These are phyloP conservation scores for Penicillium cinerascens DNA, from an alignment of 495 filamentous ascomycete species.

Conservation along the genomic window DNA sequence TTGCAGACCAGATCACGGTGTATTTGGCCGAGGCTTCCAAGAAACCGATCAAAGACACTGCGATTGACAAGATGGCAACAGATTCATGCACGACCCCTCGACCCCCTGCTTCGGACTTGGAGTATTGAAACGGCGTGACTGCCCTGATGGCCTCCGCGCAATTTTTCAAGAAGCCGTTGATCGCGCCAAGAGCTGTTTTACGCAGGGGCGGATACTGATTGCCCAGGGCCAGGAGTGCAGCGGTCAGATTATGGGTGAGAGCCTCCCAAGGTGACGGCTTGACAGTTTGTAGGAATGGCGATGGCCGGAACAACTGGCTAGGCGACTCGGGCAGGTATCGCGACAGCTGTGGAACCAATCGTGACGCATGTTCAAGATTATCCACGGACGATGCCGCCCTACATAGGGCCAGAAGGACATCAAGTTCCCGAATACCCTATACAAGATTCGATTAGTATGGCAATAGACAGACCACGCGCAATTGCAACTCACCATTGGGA, in stretches of 20 bases:
- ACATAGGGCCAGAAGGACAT: constrained; percentile 84
- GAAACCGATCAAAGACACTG: constrained; percentile 83
- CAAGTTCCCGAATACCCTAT: constrained; percentile 74
- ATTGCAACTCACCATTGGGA: constrained; percentile 48
- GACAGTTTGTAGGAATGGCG: constrained; percentile 76
- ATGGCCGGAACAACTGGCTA: constrained; percentile 68
- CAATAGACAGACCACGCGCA: background rate
- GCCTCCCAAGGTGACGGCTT: constrained; percentile 89
- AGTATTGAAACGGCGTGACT: constrained; percentile 26
- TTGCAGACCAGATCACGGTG: constrained; percentile 71
- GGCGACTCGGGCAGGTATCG: constrained; percentile 82
- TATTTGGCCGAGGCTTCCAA: constrained; percentile 73
- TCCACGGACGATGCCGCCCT: constrained; percentile 74
- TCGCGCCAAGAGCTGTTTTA: constrained; percentile 53
- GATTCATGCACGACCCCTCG: constrained; percentile 57
- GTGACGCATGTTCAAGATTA: constrained; percentile 64
- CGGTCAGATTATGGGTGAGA: constrained; percentile 72
- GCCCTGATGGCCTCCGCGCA: constrained; percentile 54
- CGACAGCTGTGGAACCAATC: constrained; percentile 66
- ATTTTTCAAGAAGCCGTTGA: constrained; percentile 64
- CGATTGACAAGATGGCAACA: constrained; percentile 64
- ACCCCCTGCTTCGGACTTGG: constrained; percentile 47
- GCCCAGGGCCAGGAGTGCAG: constrained; percentile 75
- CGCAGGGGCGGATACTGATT: constrained; percentile 63
- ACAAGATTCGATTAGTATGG: constrained; percentile 22